Evolutionary conservation across 495 filamentous ascomycete species (phyloP).

Genomic region (Aspergillus hancockii): DNA sequence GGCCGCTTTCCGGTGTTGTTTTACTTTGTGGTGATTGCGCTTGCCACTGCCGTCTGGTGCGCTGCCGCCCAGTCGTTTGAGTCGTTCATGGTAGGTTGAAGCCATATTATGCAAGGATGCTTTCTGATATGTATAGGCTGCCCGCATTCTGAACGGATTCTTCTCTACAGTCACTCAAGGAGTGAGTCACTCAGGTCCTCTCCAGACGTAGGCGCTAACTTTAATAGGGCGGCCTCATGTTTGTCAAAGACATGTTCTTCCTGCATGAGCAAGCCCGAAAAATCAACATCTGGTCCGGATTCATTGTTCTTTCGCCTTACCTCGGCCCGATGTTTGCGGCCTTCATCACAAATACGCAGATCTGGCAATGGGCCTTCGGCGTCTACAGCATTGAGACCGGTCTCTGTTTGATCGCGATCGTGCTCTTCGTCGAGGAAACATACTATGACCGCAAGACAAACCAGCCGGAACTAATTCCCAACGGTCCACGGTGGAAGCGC

Average conservation of each 20-base stretch:
- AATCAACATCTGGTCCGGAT: conserved; percentile 61
- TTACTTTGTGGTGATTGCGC: conserved; percentile 51
- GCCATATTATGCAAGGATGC: too few species aligned
- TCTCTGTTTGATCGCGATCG: conserved; percentile 46
- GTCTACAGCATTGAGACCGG: conserved; percentile 53
- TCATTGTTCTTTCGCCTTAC: conserved; percentile 58
- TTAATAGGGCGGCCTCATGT: conserved; percentile 57
- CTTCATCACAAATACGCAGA: conserved; percentile 53
- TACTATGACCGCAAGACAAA: conserved; percentile 52
- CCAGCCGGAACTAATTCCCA: conserved; percentile 34
- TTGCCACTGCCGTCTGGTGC: conserved; percentile 55
- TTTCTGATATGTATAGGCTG: conserved; percentile 32
- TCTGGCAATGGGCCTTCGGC: conserved; percentile 57
- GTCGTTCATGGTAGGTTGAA: conserved; percentile 50
- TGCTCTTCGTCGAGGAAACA: conserved; percentile 59
- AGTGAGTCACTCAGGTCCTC: conserved; percentile 14
- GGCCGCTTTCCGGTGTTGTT: conserved; percentile 61
- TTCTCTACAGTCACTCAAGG: conserved; percentile 58
- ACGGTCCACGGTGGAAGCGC: conserved; percentile 42
- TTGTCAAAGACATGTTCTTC: conserved; percentile 67
- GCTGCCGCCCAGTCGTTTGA: conserved; percentile 53
- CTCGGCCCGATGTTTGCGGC: conserved; percentile 60
- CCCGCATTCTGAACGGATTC: conserved; percentile 63
- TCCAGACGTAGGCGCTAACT: background rate
- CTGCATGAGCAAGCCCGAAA: conserved; percentile 63